Percentiles rank a stretch among this genome's conserved stretches.
phyloP scores from a whole-genome alignment of 352 stramenopile genomes.

The Pythium rhizo-oryzae region DNA sequence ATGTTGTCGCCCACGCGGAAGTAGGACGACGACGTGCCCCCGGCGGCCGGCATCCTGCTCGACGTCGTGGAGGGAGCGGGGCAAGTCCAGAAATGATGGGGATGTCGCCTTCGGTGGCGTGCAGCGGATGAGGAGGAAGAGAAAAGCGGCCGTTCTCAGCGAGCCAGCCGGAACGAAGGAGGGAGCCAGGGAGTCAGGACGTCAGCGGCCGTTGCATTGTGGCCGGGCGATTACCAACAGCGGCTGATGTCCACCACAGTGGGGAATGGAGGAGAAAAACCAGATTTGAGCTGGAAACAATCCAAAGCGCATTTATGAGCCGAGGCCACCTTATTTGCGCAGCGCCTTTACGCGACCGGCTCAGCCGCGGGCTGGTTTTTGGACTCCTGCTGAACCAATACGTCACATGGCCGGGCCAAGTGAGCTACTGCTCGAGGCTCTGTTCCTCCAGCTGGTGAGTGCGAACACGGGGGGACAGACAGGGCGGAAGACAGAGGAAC shows the following conservation, averaged over 20 bases:
- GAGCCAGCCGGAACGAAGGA: background rate
- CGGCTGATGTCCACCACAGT: background rate
- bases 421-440: background rate
- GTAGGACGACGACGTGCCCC: slow-evolving; percentile 35
- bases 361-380: background rate
- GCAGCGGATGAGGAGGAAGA: background rate
- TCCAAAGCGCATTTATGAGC: background rate
- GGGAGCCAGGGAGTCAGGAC: background rate
- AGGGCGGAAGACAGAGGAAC: background rate
- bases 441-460: background rate
- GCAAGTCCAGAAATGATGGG: background rate
- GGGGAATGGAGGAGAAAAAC: background rate
- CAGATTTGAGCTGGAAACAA: background rate
- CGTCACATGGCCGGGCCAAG: background rate
- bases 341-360: slow-evolving; percentile 7
- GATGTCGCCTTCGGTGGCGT: background rate
- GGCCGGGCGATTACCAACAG: background rate
- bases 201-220: background rate
- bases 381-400: background rate
- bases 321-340: background rate
- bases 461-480: background rate
- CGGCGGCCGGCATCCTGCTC: slow-evolving; percentile 1
- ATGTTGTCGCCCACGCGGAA: slow-evolving; percentile 59
- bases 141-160: slow-evolving; percentile 6
- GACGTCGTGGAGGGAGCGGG: background rate